These are phyloP conservation scores for Plasmodium gallinaceum DNA, from an alignment of 169 alveolate genomes.

Conservation along the genomic window DNA sequence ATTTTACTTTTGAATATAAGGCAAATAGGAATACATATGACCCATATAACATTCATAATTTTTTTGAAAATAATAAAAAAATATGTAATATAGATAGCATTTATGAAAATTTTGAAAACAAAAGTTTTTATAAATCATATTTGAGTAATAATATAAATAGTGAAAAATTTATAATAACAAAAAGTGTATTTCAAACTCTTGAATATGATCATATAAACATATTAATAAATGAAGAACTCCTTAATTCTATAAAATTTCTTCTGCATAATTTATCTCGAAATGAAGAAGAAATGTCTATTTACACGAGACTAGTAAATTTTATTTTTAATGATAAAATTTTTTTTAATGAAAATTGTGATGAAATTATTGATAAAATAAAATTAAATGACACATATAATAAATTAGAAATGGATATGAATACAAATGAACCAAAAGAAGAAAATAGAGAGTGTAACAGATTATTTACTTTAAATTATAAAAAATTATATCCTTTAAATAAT, in stretches of 20 bases:
- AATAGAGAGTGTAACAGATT: conserved; percentile 68
- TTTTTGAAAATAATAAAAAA: conserved; percentile 45
- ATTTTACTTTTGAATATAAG: conserved; percentile 56
- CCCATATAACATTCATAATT: conserved; percentile 68
- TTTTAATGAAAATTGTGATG: conserved; percentile 73
- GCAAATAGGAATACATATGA: conserved; percentile 10
- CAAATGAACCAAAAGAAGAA: conserved; percentile 28
- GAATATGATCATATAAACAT: conserved; percentile 61
- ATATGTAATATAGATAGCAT: conserved; percentile 5
- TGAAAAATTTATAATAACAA: conserved; percentile 43
- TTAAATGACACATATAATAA: conserved; percentile 69
- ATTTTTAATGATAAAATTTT: conserved; percentile 46
- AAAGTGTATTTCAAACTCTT: conserved; percentile 51
- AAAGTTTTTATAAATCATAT: conserved; percentile 25
- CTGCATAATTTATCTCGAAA: conserved; percentile 5
- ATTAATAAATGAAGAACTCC: conserved; percentile 50
- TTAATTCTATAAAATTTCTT: conserved; percentile 23
- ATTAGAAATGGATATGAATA: conserved; percentile 38
- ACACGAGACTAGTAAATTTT: conserved; percentile 33
- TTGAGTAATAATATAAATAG: conserved; percentile 21
- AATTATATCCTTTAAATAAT: conserved; percentile 71
- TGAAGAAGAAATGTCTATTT: conserved; percentile 27
- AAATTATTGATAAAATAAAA: conserved; percentile 58
- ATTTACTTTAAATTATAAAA: conserved; percentile 72
- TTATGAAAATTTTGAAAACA: conserved; percentile 17